Evolutionary conservation across 129 eudicot species (phyloP).

Genomic region (Solidago caesia): DNA sequence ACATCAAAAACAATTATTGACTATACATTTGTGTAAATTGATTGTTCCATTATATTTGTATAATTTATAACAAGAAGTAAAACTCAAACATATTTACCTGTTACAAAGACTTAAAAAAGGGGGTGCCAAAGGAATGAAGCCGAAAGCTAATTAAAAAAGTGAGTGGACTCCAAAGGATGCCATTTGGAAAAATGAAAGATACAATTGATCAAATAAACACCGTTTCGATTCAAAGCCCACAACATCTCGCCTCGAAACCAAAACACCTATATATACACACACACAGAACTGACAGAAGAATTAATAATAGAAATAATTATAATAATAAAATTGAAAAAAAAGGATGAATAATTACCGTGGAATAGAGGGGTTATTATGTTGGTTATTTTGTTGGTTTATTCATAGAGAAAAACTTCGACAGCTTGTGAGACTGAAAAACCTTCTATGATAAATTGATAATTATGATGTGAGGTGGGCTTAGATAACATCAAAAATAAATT

Average conservation of each 20-base stretch:
- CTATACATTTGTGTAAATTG: no score
- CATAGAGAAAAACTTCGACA: background rate
- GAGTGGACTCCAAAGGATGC: constrained; percentile 75
- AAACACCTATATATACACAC: background rate
- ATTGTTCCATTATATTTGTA: no score
- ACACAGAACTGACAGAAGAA: no score
- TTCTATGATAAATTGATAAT: background rate
- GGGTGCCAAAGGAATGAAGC: constrained; percentile 26
- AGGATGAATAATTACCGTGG: constrained; percentile 18
- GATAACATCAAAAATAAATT: no score
- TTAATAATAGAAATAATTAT: no score
- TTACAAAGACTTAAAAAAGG: constrained; percentile 2
- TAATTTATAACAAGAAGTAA: background rate
- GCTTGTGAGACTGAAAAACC: constrained; percentile 22
- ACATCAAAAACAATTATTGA: no score
- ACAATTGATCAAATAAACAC: constrained; percentile 53
- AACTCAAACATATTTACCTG: constrained; percentile 27
- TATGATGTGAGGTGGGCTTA: constrained; percentile 5
- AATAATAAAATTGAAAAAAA: no score
- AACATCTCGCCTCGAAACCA: constrained; percentile 48
- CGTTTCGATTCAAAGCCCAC: constrained; percentile 50
- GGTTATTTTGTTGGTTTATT: constrained; percentile 6
- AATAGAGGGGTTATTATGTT: constrained; percentile 5
- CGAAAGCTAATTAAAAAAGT: constrained; percentile 25
- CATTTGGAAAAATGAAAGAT: constrained; percentile 77